Base-by-base conservation (phyloP, 2,329 filamentous ascomycete genomes). In the Apiospora rasikravindrae region DNA sequence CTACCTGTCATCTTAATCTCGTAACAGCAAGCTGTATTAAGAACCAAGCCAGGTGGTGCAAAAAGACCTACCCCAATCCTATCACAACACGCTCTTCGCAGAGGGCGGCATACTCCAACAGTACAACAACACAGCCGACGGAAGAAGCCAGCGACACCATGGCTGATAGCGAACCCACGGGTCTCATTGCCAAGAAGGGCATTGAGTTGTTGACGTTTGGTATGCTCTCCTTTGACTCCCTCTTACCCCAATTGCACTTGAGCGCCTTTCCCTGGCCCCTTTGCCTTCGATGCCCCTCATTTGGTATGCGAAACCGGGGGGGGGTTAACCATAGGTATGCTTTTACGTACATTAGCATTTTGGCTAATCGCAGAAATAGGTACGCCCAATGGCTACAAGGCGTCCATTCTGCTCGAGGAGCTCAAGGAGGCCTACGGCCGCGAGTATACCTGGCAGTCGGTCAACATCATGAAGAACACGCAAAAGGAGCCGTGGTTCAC, bases 401-500 rank as follows among this genome's bases (percentile, higher is more conserved):
- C 83, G 44, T 87, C 85, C 72, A 88, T 92, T 74, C 77, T 92
- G 26, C 86, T 92, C 51, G 91, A 93, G 78, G 91, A 93, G 81
- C 83, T 92, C 69, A 90, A 90, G 76, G 89, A 86, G n/a, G 87
- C 88, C 16, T 92, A 93, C 73, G 89, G 88, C 70, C 84, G 85
- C 72, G 83, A 88, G 19, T 92, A 92, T 81, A 87, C 87, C 5
- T 87, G 81, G 76, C 90, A 92, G 76, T 77, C 78, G 71, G 85
- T 93, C 79, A 85, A 91, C 81, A 92, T 91, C 74, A 77, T 77
- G 72, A 84, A 90, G 77, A 90, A 91, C 81, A 86, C 90, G 40
- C 91, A 93, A 76, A 92, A 92, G 80, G 86, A 92, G 83, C 84
- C 87, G 1, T 93, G 91, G 90, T 93, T 88, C 83, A 89, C 86